Base-by-base conservation (phyloP, 148 eudicot species). In the Rhododendron griersonianum region DNA sequence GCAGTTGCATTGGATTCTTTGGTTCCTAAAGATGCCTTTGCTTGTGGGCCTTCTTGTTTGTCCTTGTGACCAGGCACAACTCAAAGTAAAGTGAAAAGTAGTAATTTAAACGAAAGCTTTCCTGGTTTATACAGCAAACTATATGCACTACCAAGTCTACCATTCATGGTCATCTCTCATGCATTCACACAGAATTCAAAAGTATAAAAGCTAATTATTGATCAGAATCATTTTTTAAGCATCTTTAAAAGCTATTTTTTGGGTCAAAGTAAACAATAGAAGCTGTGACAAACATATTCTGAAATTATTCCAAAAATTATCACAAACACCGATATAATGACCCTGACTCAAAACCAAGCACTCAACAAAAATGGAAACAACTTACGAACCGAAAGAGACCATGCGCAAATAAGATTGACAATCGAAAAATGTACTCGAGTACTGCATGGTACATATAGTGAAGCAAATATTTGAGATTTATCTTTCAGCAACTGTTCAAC, bases 1-100 rank as follows among this genome's bases (percentile, higher is more conserved):
- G 50, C 19, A 11, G n/a, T 41, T 23, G 85, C 55, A 83, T 83
- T 83, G 85, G 77, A 83, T 83, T 83, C 75, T 63, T 82, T 82
- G 55, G 39, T n/a, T 82, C 74, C 75, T 41, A 39, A 63, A 63
- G 74, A 18, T 16, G 73, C 76, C 65, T 82, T 61, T 19, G 14
- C 51, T 44, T 55, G 61, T 51, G 61, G 61, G 61, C 61, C 61
- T 51, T 14, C 57, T 51, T 51, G 57, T 53, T 53, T 55, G 61
- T 55, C 61, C 6, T 55, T 1, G 23, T 55, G 61, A 18, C 61
- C 61, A 16, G 6, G 21, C 19, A 55, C 16, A 55, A 16, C 61
- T 55, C 61, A 55, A 55, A 82, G 33, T 3, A 37, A 41, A 53
- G 18, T 3, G n/a, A 65, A n/a, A n/a, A 28, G 23, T 39, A 37